These are phyloP conservation scores for Scenedesmus sp. DNA, from an alignment of 163 green algal species.

Conservation along the genomic window DNA sequence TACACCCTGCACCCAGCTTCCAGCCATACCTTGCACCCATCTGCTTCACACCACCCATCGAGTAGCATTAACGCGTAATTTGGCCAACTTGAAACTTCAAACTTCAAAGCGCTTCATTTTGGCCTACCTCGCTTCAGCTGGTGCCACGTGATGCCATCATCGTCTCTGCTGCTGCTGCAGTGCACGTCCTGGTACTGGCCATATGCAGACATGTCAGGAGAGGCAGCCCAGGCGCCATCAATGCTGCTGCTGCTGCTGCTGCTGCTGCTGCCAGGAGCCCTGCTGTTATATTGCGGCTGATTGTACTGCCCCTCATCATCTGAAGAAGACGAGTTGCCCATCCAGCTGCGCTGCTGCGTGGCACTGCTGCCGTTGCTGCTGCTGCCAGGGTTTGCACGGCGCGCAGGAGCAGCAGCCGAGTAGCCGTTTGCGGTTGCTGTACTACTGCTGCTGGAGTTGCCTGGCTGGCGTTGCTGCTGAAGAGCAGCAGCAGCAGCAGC, in stretches of 20 bases:
- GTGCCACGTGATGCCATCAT: constrained; percentile 25
- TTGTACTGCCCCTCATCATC: neutral
- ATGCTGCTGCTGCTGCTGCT: neutral
- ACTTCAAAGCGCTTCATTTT: neutral
- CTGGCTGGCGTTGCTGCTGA: neutral
- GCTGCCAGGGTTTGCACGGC: neutral
- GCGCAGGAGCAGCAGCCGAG: neutral
- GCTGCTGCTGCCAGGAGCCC: neutral
- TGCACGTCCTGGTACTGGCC: neutral
- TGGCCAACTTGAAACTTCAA: too few relatives aligned
- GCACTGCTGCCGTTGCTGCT: constrained; percentile 7
- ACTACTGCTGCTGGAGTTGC: neutral
- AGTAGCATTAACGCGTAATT: too few relatives aligned
- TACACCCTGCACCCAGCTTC: neutral
- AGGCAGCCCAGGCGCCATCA: neutral
- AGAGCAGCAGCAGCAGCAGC: constrained; percentile 3
- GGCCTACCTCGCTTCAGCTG: constrained; percentile 33
- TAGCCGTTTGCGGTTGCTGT: neutral
- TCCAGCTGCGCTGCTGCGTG: constrained; percentile 7
- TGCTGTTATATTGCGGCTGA: neutral
- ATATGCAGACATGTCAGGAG: neutral
- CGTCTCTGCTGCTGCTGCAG: neutral
- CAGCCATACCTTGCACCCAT: too few relatives aligned
- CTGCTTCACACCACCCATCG: too few relatives aligned
- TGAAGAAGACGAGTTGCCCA: neutral